Evolutionary conservation across 306 rosid species (phyloP).

Genomic region (Corylus avellana): DNA sequence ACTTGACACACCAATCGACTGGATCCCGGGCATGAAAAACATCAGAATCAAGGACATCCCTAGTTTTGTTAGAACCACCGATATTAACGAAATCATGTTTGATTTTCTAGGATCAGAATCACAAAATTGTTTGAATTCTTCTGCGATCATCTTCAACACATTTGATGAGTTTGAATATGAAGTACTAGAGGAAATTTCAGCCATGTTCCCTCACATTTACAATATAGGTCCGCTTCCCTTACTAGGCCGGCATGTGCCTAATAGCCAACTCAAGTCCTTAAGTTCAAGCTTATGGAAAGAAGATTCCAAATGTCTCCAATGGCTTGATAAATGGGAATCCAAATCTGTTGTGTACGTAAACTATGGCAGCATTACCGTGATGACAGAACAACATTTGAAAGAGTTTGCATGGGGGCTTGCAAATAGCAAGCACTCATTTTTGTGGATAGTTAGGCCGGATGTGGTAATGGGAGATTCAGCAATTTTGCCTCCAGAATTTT

Average conservation of each 20-base stretch:
- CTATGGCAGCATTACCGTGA: conserved; percentile 32
- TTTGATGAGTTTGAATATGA: conserved; percentile 32
- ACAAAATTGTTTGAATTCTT: conserved; percentile 26
- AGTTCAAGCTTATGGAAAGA: conserved; percentile 42
- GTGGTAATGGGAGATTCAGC: conserved; percentile 20
- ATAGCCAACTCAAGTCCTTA: conserved; percentile 23
- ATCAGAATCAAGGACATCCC: conserved; percentile 41
- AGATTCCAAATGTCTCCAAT: conserved; percentile 30
- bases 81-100: conserved; percentile 27
- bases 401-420: conserved; percentile 51
- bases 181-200: conserved; percentile 30
- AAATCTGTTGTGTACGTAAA: conserved; percentile 39
- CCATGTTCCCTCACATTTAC: conserved; percentile 31
- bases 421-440: conserved; percentile 34
- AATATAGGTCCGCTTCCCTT: conserved; percentile 32
- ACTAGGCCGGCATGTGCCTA: conserved; percentile 8
- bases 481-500: conserved; percentile 26
- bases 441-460: conserved; percentile 42
- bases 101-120: conserved; percentile 30
- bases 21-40: conserved; percentile 33
- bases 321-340: conserved; percentile 30
- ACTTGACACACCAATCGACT: conserved; percentile 23
- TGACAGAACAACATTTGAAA: conserved; percentile 23
- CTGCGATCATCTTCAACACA: conserved; percentile 36
- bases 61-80: conserved; percentile 23